Percentiles rank a stretch among this genome's conserved stretches.
Evolutionary conservation across 768 basidiomycete genomes (phyloP).

Genomic region (Russula olivacea): DNA sequence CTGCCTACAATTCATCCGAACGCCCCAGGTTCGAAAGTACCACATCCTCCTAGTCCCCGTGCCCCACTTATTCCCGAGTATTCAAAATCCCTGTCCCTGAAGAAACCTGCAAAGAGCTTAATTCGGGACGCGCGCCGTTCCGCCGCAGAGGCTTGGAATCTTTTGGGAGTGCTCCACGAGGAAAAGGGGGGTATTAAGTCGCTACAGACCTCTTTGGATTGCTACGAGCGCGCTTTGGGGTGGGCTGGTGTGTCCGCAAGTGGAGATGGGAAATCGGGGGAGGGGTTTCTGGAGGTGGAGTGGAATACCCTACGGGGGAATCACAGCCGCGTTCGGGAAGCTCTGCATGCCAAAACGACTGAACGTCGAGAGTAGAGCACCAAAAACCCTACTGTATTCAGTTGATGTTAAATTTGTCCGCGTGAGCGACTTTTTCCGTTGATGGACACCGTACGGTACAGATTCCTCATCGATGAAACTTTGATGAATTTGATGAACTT

Average conservation of each 20-base stretch:
- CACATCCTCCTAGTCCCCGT: slow-evolving; percentile 37
- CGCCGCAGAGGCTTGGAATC: slow-evolving; percentile 69
- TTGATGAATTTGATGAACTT: neutral
- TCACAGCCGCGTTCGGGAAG: slow-evolving; percentile 41
- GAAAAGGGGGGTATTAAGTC: slow-evolving; percentile 29
- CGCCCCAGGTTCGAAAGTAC: slow-evolving; percentile 32
- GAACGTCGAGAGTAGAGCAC: slow-evolving; percentile 1
- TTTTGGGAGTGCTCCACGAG: slow-evolving; percentile 64
- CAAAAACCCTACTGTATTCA: neutral
- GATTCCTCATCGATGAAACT: neutral
- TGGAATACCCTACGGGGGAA: slow-evolving; percentile 59
- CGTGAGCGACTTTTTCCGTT: neutral
- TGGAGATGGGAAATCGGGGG: slow-evolving; percentile 39
- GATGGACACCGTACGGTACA: neutral
- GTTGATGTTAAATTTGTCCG: neutral
- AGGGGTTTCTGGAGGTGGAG: slow-evolving; percentile 52
- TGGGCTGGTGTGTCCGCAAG: slow-evolving; percentile 53
- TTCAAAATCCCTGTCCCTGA: slow-evolving; percentile 45
- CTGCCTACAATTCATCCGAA: slow-evolving; percentile 34
- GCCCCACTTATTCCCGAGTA: slow-evolving; percentile 42
- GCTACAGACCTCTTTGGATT: slow-evolving; percentile 45
- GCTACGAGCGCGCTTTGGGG: slow-evolving; percentile 61
- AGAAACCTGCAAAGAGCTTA: slow-evolving; percentile 48
- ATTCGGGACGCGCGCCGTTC: slow-evolving; percentile 66
- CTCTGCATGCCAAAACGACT: neutral